Percentiles rank a stretch among this genome's conserved stretches.
Conservation (phyloP, 345 rosid species). For the Lepidium aucheri region DNA sequence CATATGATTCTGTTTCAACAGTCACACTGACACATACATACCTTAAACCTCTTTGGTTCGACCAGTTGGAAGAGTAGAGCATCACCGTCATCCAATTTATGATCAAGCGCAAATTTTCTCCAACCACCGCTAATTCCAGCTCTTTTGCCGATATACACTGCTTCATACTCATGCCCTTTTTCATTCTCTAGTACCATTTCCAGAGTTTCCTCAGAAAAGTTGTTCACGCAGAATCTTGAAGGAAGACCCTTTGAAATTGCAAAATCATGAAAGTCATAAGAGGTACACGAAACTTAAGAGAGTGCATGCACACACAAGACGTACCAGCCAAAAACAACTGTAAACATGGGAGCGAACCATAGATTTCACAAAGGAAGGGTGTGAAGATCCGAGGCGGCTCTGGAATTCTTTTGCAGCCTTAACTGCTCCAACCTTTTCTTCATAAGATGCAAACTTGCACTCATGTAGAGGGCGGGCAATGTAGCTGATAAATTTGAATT, state of each 20-base stretch:
- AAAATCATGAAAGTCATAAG: background rate
- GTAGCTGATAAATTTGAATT: slow-evolving; percentile 27
- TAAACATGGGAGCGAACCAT: slow-evolving; percentile 74
- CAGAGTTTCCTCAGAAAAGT: slow-evolving; percentile 40
- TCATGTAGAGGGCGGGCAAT: slow-evolving; percentile 43
- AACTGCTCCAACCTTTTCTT: slow-evolving; percentile 32
- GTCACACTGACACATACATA: slow-evolving; percentile 1
- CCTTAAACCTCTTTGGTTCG: slow-evolving; percentile 44
- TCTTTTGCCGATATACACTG: slow-evolving; percentile 40
- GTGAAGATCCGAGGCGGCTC: slow-evolving; percentile 24
- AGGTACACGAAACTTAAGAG: background rate
- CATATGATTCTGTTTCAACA: background rate
- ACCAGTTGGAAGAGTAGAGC: slow-evolving; percentile 52
- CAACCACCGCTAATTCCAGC: slow-evolving; percentile 69
- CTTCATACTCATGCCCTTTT: slow-evolving; percentile 36
- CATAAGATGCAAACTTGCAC: slow-evolving; percentile 35
- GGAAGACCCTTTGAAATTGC: slow-evolving; percentile 42
- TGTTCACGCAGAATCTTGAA: slow-evolving; percentile 34
- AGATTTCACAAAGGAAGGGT: slow-evolving; percentile 53
- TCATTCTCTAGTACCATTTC: slow-evolving; percentile 41
- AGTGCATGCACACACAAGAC: background rate
- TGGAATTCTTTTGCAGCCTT: slow-evolving; percentile 42
- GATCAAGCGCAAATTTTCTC: slow-evolving; percentile 64
- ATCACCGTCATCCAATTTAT: slow-evolving; percentile 59
- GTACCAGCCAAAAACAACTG: slow-evolving; percentile 69